Conservation (phyloP, 2,329 filamentous ascomycete species). For the Penicillium paneum region DNA sequence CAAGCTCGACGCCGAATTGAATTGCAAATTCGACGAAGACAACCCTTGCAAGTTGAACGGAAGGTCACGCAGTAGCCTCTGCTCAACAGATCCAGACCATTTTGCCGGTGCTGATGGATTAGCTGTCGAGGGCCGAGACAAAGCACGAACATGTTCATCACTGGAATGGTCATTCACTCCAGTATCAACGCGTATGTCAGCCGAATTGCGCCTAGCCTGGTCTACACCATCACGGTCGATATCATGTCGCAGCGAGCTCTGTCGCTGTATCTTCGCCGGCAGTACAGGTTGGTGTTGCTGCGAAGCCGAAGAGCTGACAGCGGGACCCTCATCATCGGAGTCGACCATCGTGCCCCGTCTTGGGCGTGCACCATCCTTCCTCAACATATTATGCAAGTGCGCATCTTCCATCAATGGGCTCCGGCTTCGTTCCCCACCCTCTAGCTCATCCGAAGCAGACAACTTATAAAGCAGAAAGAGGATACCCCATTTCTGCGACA, state of each 20-base stretch:
- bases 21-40: constrained; percentile 79
- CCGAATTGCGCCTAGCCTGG: constrained; percentile 17
- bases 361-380: constrained; percentile 22
- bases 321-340: constrained; percentile 37
- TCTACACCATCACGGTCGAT: constrained; percentile 21
- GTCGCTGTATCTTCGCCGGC: constrained; percentile 24
- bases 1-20: constrained; percentile 65
- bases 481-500: constrained; percentile 96
- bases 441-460: constrained; percentile 55
- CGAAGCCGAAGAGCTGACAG: constrained; percentile 42
- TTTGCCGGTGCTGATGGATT: constrained; percentile 1
- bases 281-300: constrained; percentile 23
- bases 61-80: constrained; percentile 69
- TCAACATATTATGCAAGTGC: constrained; percentile 39
- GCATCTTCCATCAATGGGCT: constrained; percentile 42
- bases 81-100: constrained; percentile 62
- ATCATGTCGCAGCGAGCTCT: constrained; percentile 24
- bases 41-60: constrained; percentile 92
- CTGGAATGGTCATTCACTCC: constrained; percentile 17
- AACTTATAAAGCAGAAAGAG: constrained; percentile 85
- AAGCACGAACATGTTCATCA: constrained; percentile 19
- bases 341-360: constrained; percentile 24
- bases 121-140: constrained; percentile 32
- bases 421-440: constrained; percentile 30
- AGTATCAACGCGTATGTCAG: constrained; percentile 23